Evolutionary conservation across 2,329 filamentous ascomycete genomes (phyloP).

Genomic region (Penicillium digitatum): DNA sequence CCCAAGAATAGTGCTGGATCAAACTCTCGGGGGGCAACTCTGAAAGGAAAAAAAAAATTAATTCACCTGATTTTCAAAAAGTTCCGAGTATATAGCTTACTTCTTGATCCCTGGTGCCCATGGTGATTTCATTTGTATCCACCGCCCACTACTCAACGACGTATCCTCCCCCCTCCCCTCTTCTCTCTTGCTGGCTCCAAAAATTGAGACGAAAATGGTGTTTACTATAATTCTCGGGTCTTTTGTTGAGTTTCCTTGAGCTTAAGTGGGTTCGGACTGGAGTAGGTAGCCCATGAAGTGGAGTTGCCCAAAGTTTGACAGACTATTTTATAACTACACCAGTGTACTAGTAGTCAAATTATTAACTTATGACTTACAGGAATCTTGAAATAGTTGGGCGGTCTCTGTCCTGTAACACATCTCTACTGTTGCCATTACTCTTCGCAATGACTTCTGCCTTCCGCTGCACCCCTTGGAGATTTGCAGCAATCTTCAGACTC

Average conservation of each 20-base stretch:
- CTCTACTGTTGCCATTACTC: too few species aligned
- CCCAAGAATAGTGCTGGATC: constrained; percentile 9
- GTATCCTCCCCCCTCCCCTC: neutral
- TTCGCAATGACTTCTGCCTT: too few species aligned
- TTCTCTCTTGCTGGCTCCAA: neutral
- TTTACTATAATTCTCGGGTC: neutral
- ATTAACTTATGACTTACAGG: too few species aligned
- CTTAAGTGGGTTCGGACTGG: neutral
- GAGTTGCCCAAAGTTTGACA: too few species aligned
- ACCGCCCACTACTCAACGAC: neutral
- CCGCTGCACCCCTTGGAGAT: too few species aligned
- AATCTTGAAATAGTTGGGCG: too few species aligned
- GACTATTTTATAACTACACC: too few species aligned
- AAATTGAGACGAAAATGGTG: neutral
- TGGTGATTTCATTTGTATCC: constrained; percentile 11
- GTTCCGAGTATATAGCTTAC: constrained; percentile 8
- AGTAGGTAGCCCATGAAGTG: neutral
- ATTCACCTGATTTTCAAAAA: neutral
- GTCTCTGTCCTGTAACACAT: too few species aligned
- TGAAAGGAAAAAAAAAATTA: constrained; percentile 6
- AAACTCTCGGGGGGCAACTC: constrained; percentile 1
- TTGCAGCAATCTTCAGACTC: too few species aligned
- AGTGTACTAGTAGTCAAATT: too few species aligned
- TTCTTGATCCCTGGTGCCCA: constrained; percentile 1
- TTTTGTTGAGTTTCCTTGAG: neutral